A percentile compares a stretch with the other conserved stretches of the same genome.
Evolutionary conservation across 306 rosid genomes (phyloP).

Genomic region (Fagus sylvatica): DNA sequence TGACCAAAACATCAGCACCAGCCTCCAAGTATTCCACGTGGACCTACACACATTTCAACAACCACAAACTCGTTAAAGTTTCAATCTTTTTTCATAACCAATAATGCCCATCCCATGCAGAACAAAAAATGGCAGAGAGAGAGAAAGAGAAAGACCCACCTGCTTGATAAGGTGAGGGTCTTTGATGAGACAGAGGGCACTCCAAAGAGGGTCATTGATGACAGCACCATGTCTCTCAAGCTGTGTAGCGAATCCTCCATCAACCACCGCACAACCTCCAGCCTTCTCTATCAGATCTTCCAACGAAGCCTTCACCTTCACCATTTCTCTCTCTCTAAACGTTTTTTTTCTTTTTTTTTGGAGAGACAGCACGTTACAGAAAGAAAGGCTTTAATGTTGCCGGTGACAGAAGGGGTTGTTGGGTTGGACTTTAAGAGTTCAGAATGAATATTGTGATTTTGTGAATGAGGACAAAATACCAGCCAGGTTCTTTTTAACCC

Average conservation of each 20-base stretch:
- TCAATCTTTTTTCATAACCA: neutral
- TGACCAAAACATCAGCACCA: slow-evolving; percentile 78
- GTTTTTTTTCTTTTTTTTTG: neutral
- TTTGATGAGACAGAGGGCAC: slow-evolving; percentile 74
- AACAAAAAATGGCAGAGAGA: neutral
- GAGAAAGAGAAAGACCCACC: slow-evolving; percentile 23
- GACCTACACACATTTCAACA: slow-evolving; percentile 44
- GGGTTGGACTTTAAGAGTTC: neutral
- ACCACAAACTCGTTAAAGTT: neutral
- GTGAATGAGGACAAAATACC: neutral
- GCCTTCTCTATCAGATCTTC: slow-evolving; percentile 61
- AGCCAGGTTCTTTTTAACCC: neutral
- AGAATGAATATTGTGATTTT: no score
- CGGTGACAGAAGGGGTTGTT: neutral
- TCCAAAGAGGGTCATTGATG: slow-evolving; percentile 84
- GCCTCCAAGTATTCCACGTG: slow-evolving; percentile 83
- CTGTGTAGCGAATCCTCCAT: slow-evolving; percentile 91
- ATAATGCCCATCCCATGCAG: neutral
- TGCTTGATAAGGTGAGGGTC: slow-evolving; percentile 61
- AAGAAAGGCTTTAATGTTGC: neutral
- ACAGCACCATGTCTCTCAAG: slow-evolving; percentile 76
- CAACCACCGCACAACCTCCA: slow-evolving; percentile 72
- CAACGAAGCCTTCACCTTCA: slow-evolving; percentile 42
- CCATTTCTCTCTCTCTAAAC: slow-evolving; percentile 24
- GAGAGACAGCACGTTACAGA: neutral